Base-by-base conservation (phyloP, 768 basidiomycete genomes). In the Lactarius psammicola region DNA sequence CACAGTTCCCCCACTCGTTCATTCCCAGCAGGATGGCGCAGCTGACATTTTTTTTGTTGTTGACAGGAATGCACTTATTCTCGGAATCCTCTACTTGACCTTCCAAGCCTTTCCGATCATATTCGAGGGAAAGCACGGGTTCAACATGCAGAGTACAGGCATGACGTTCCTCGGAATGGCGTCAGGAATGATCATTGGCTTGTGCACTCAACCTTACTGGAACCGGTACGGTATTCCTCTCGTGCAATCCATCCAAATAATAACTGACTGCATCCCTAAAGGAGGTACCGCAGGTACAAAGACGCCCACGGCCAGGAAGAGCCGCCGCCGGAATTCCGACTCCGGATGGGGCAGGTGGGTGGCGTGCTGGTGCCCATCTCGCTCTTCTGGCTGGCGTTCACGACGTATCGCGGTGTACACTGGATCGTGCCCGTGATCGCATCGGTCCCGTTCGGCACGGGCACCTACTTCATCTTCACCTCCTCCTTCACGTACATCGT, bases 311-410 rank as follows among this genome's bases (percentile, higher is more conserved):
- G 76, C 20, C 83, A 81, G 4, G 71, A 81, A 1, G 71, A 75
- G 49, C 80, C 87, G 0, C 87, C 89, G 0, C 87, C 89, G 0
- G 90, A 93, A 75, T 78, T 80, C 11, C 80, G 84, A 10, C 82
- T 92, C 3, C 71, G 85, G 59, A 85, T 87, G 80, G 89, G 86
- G 7, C 80, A 88, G 75, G 75, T 83, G 3, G 91, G 89, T n/a
- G 89, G 80, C 1, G 73, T 91, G 23, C 78, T 87, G 13, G 84
- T 85, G 9, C 87, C 90, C 1, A 68, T 88, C 51, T 80, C 80
- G 20, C 76, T 86, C 1, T 83, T 84, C 73, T 80, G 81, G 75
- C 79, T 87, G 60, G 85, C 84, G 3, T 84, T 84, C 68, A 85
- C 84, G 1, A 82, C 81, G 3, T 81, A 82, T 72, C 65, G 70